These are phyloP conservation scores for Russula griseocarnosa DNA, from an alignment of 768 basidiomycete genomes.

Conservation along the genomic window DNA sequence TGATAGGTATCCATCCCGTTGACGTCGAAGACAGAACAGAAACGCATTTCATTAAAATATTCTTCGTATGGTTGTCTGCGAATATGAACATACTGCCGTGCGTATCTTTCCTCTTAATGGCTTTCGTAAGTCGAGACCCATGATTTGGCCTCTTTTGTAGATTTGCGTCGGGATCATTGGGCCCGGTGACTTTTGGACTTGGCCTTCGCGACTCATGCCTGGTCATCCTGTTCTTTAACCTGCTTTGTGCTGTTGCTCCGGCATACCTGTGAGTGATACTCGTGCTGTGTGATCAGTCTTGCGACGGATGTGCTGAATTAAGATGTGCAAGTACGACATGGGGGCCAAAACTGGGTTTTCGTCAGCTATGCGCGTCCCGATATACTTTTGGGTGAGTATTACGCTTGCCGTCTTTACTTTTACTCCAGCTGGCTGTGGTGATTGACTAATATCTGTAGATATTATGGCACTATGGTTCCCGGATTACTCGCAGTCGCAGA, in stretches of 20 bases:
- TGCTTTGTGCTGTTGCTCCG: slow-evolving; percentile 41
- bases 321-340: slow-evolving; percentile 49
- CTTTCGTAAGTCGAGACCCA: too few relatives aligned
- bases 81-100: slow-evolving; percentile 44
- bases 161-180: slow-evolving; percentile 46
- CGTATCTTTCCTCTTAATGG: neutral
- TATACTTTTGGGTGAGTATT: slow-evolving; percentile 50
- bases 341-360: slow-evolving; percentile 73
- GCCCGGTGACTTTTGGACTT: slow-evolving; percentile 44
- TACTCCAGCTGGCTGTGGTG: neutral
- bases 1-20: slow-evolving; percentile 38
- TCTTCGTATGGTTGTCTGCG: slow-evolving; percentile 41
- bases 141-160: slow-evolving; percentile 28
- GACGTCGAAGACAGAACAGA: slow-evolving; percentile 36
- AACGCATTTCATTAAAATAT: slow-evolving; percentile 40
- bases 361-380: slow-evolving; percentile 75
- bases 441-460: slow-evolving; percentile 38
- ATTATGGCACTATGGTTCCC: slow-evolving; percentile 50
- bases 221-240: slow-evolving; percentile 45
- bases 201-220: slow-evolving; percentile 44
- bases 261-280: slow-evolving; percentile 41
- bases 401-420: slow-evolving; percentile 27
- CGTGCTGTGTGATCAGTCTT: neutral
- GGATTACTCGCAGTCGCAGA: slow-evolving; percentile 48
- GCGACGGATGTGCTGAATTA: neutral